Evolutionary conservation across 164 flowering plant species (phyloP).

Genomic region (Umbilicus rupestris): DNA sequence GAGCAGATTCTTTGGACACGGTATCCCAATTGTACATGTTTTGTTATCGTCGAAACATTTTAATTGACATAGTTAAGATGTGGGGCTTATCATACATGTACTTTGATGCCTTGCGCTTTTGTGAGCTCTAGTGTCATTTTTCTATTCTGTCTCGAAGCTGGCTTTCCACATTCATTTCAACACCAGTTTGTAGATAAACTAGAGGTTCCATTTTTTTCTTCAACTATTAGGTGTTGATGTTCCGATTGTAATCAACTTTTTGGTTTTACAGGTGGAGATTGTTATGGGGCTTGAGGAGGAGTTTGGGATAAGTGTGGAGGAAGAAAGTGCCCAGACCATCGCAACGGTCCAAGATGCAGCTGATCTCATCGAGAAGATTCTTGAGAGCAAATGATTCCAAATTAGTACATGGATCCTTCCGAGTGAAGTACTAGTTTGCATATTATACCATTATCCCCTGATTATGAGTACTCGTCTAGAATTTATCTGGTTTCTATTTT

Average conservation of each 20-base stretch:
- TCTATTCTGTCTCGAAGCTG: neutral
- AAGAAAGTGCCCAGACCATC: constrained; percentile 9
- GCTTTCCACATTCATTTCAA: neutral
- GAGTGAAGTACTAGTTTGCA: no score
- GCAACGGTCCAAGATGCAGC: constrained; percentile 10
- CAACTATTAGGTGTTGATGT: no score
- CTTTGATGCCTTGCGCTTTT: neutral
- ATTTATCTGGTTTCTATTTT: no score
- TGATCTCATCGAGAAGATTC: constrained; percentile 7
- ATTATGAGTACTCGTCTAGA: no score
- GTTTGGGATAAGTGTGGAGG: constrained; percentile 10
- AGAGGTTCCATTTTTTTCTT: neutral
- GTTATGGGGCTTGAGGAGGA: constrained; percentile 11
- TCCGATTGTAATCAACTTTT: neutral
- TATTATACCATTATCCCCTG: no score
- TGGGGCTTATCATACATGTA: neutral
- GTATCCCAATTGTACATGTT: constrained; percentile 14
- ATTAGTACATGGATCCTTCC: no score
- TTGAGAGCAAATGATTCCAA: neutral
- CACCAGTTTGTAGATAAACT: neutral
- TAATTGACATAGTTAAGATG: neutral
- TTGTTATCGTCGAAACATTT: neutral
- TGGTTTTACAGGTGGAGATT: constrained; percentile 8
- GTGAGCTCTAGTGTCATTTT: neutral
- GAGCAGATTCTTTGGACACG: constrained; percentile 86